phyloP scores from a whole-genome alignment of 768 basidiomycete species.

The Tricholoma furcatifolium region DNA sequence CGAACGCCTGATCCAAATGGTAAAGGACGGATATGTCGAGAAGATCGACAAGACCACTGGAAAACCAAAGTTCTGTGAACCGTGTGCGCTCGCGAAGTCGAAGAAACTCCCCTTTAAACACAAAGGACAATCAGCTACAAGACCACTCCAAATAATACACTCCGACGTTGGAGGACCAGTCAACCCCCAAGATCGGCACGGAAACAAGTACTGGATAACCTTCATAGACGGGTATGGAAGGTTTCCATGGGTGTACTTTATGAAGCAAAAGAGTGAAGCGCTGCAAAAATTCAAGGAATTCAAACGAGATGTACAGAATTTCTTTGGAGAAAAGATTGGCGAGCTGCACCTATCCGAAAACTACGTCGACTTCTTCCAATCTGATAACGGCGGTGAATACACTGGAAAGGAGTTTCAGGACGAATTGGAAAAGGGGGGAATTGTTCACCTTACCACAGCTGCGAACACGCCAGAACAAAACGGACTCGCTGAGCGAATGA shows the following conservation, averaged over 20 bases:
- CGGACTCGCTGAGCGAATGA: background rate
- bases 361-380: background rate
- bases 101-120: too few relatives aligned
- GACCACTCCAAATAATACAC: too few relatives aligned
- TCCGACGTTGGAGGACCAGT: too few relatives aligned
- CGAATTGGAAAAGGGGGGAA: background rate
- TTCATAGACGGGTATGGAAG: background rate
- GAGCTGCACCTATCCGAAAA: background rate
- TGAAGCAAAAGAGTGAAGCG: background rate
- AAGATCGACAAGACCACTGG: too few relatives aligned
- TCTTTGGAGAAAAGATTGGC: background rate
- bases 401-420: background rate
- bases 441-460: background rate
- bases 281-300: background rate
- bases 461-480: background rate
- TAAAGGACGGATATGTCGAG: too few relatives aligned
- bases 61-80: too few relatives aligned
- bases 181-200: too few relatives aligned
- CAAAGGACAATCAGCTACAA: too few relatives aligned
- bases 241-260: background rate
- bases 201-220: background rate
- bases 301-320: background rate
- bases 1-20: background rate
- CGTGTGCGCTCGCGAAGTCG: too few relatives aligned
- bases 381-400: too few relatives aligned